Percentiles rank a stretch among this genome's conserved stretches.
Evolutionary conservation across 2,329 filamentous ascomycete species (phyloP).

Genomic region (Calonectria multiphialidica): DNA sequence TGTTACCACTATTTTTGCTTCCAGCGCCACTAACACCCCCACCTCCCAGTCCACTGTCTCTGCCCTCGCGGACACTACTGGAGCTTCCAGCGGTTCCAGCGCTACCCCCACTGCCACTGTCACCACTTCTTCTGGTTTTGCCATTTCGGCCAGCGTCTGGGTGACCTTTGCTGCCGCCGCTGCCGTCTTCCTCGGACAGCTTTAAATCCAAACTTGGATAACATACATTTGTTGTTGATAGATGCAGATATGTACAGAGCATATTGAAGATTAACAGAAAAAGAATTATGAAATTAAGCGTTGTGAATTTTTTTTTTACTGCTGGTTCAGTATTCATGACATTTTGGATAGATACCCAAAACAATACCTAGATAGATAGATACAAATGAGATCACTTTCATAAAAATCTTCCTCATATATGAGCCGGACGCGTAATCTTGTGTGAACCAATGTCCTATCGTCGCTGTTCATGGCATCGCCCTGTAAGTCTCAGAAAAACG

Average conservation of each 20-base stretch:
- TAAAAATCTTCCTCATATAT: not conserved
- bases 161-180: not conserved
- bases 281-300: not conserved
- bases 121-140: not conserved
- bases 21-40: not conserved
- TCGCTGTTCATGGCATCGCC: not conserved
- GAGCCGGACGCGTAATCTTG: not conserved
- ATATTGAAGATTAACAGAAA: not conserved
- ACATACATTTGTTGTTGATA: not conserved
- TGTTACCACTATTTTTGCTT: not conserved
- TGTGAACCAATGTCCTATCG: not conserved
- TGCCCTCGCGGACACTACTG: not conserved
- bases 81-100: not conserved
- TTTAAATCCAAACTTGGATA: not conserved
- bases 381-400: not conserved
- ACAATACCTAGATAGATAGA: not conserved
- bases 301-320: not conserved
- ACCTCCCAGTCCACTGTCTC: not conserved
- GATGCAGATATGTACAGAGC: not conserved
- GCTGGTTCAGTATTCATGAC: not conserved
- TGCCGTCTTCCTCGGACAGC: not conserved
- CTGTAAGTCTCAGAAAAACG: not conserved
- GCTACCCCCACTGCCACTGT: not conserved
- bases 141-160: not conserved
- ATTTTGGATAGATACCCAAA: conserved; percentile 9